phyloP scores from a whole-genome alignment of 2,329 filamentous ascomycete species.

The Didymella pomorum region DNA sequence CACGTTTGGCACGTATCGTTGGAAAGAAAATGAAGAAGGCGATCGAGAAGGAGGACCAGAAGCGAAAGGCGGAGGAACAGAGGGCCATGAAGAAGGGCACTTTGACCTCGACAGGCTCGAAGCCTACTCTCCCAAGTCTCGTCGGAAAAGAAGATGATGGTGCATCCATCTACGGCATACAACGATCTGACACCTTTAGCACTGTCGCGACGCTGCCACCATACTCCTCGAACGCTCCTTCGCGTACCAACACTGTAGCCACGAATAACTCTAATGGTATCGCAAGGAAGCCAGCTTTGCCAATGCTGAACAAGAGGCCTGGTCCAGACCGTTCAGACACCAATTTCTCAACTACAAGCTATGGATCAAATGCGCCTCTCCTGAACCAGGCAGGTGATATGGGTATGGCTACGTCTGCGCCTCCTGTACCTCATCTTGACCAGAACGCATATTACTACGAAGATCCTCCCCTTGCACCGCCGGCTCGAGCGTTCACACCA shows the following conservation, averaged over 20 bases:
- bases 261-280: slow-evolving; percentile 33
- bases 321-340: slow-evolving; percentile 57
- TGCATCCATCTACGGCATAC: slow-evolving; percentile 46
- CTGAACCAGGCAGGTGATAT: slow-evolving; percentile 67
- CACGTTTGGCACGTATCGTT: slow-evolving; percentile 83
- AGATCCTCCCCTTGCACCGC: slow-evolving; percentile 33
- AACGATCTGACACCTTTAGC: slow-evolving; percentile 45
- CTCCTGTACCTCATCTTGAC: slow-evolving; percentile 42
- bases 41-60: slow-evolving; percentile 74
- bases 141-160: slow-evolving; percentile 50
- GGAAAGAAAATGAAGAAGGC: slow-evolving; percentile 87
- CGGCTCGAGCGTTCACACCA: slow-evolving; percentile 39
- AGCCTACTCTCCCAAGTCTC: slow-evolving; percentile 54
- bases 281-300: slow-evolving; percentile 50
- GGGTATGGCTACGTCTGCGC: slow-evolving; percentile 54
- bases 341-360: slow-evolving; percentile 62
- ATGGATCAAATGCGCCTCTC: slow-evolving; percentile 70
- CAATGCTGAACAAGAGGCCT: slow-evolving; percentile 53
- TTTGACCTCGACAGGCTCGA: slow-evolving; percentile 34
- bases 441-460: slow-evolving; percentile 43
- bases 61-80: slow-evolving; percentile 55
- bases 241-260: slow-evolving; percentile 61
- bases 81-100: slow-evolving; percentile 58
- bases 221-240: slow-evolving; percentile 61
- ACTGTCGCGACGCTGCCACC: slow-evolving; percentile 54